phyloP scores from a whole-genome alignment of 352 stramenopile genomes.

The Phytopythium cucurbitacearum region DNA sequence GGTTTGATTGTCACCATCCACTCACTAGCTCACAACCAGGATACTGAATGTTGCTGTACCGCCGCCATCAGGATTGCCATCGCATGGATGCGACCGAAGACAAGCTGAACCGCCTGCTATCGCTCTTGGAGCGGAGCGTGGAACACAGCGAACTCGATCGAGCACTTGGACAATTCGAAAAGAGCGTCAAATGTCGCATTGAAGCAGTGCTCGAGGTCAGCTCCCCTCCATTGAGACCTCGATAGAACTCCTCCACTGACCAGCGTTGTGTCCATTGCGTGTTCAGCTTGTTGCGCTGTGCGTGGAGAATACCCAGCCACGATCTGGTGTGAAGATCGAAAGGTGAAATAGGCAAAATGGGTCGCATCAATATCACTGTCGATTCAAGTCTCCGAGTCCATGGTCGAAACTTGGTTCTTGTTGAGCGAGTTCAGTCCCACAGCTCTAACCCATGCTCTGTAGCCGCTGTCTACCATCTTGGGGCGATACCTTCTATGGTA shows the following conservation, averaged over 20 bases:
- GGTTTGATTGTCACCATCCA: conserved; percentile 3
- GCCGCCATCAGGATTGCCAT: conserved; percentile 11
- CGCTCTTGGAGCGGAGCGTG: conserved; percentile 23
- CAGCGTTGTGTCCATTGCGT: background rate
- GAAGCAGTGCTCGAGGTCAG: conserved; percentile 50
- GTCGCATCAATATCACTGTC: too few relatives aligned
- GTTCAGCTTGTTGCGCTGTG: conserved; percentile 32
- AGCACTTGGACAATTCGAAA: conserved; percentile 35
- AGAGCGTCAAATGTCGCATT: conserved; percentile 41
- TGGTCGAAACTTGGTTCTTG: too few relatives aligned
- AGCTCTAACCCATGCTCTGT: too few relatives aligned
- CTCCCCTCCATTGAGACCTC: background rate
- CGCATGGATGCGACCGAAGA: conserved; percentile 32
- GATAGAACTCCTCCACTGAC: conserved; percentile 1
- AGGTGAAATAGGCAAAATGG: too few relatives aligned
- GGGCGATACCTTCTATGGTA: too few relatives aligned
- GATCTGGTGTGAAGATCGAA: too few relatives aligned
- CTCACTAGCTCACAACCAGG: background rate
- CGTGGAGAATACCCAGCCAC: conserved; percentile 17
- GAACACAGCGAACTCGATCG: conserved; percentile 34
- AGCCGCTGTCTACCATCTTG: too few relatives aligned
- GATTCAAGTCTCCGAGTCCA: too few relatives aligned
- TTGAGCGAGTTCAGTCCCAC: too few relatives aligned
- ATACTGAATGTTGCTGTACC: conserved; percentile 1
- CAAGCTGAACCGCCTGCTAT: conserved; percentile 30